Evolutionary conservation across 139 green algal genomes (phyloP), one percentile per base, ranked within the genome.

Genomic region (Tetradesmus obliquus): DNA sequence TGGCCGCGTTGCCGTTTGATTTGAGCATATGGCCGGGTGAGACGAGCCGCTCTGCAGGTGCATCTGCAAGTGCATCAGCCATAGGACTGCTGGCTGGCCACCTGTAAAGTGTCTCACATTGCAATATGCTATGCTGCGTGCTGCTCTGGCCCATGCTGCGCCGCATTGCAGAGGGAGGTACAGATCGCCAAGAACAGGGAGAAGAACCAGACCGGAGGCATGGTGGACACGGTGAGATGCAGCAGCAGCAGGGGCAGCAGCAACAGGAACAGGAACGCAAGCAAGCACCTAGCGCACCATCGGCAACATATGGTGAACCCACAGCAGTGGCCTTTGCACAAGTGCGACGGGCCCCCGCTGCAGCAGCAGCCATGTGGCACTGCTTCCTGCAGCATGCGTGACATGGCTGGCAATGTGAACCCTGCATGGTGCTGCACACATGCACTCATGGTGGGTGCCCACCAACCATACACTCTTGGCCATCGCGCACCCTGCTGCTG

Each of bases 201-300:
- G 5, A 62, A 6, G 9, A 86, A 86, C 57, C 57, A 83, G 57
- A 82, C 55, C 51, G 79, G 76, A 8, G 89, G 89, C 89, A 83
- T 92, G 51, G 55, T 89, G 19, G 89, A 92, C 69, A 92, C 89
- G 82, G 89, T 92, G 82, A 84, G 88, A 5, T 10, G 79, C 66
- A 76, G 66, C 66, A 76, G 66, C 2, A 24, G 17, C 66, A 76
- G 6, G 2, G 3, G 5, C 60, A 19, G 60, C 2, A 71, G 66
- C 66, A 76, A 19, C 17, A 76, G 17, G 17, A 76, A 19, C 66
- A 76, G 66, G 32, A 45, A 45, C 32, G 32, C 32, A 45, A 45
- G 32, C 32, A 45, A 45, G 32, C 32, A 45, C 32, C 32, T 45
- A 45, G 32, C 32, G 32, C 32, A 45, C 32, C 32, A 45, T 45